Percentiles rank a stretch among this genome's conserved stretches.
Evolutionary conservation across 1,284 basidiomycete species (phyloP).

Genomic region (Tausonia pullulans): DNA sequence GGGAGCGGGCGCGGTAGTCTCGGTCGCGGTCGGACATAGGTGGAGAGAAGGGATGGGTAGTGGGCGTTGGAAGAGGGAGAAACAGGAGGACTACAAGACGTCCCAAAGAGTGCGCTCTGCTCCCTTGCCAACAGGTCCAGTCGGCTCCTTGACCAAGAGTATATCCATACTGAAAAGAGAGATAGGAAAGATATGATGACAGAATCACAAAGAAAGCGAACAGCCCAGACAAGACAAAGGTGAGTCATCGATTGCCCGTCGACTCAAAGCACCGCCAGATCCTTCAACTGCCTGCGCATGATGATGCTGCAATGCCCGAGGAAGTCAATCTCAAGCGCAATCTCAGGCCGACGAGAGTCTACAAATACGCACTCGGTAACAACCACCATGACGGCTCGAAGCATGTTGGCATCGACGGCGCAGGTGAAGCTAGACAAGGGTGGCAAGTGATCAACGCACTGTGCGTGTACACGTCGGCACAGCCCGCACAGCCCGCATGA

Average conservation of each 20-base stretch:
- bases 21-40: too few relatives aligned
- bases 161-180: neutral
- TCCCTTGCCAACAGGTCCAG: too few relatives aligned
- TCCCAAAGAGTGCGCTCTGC: too few relatives aligned
- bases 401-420: constrained; percentile 82
- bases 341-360: neutral
- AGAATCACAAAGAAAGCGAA: neutral
- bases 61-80: too few relatives aligned
- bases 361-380: constrained; percentile 58
- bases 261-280: neutral
- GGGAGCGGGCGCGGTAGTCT: too few relatives aligned
- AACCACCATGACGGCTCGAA: constrained; percentile 86
- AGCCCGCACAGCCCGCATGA: neutral
- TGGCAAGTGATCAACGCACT: constrained; percentile 4
- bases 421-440: constrained; percentile 59
- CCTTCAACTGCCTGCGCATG: neutral
- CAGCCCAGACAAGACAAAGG: neutral
- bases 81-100: too few relatives aligned
- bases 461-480: too few relatives aligned
- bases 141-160: too few relatives aligned
- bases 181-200: neutral
- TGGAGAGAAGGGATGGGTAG: too few relatives aligned
- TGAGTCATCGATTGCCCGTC: neutral
- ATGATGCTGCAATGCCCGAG: neutral
- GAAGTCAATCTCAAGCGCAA: neutral